phyloP scores from a whole-genome alignment of 495 filamentous ascomycete genomes.

The Penicillium verhagenii region DNA sequence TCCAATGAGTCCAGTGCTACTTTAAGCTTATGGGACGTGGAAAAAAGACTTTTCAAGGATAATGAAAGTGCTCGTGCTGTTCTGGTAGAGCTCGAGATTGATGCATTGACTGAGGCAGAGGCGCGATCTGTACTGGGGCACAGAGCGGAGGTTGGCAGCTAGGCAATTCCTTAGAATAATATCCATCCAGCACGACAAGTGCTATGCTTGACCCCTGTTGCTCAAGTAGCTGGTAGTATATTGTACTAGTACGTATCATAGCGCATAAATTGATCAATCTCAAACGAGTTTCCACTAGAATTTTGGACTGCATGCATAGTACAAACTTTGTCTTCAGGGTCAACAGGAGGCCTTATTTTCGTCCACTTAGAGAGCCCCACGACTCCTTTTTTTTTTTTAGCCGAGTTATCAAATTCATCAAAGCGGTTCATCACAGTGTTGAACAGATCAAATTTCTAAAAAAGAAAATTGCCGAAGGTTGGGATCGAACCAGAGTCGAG shows the following conservation, averaged over 20 bases:
- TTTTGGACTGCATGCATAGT: too few relatives aligned
- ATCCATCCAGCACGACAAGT: background rate
- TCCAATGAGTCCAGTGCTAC: conserved; percentile 13
- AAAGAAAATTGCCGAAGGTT: background rate
- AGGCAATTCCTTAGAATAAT: background rate
- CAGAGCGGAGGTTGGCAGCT: conserved; percentile 61
- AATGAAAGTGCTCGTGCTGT: conserved; percentile 76
- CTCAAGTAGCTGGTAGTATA: too few relatives aligned
- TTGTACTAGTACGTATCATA: too few relatives aligned
- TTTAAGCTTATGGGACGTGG: conserved; percentile 68
- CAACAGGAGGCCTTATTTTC: too few relatives aligned
- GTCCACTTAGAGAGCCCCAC: too few relatives aligned
- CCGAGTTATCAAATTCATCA: too few relatives aligned
- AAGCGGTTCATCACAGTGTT: too few relatives aligned
- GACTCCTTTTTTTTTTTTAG: too few relatives aligned
- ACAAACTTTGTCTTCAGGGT: too few relatives aligned
- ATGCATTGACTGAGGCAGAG: conserved; percentile 63
- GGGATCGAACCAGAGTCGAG: background rate
- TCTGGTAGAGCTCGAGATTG: conserved; percentile 65
- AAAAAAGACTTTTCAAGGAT: conserved; percentile 71
- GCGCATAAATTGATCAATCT: too few relatives aligned
- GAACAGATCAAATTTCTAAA: too few relatives aligned
- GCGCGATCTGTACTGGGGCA: conserved; percentile 75
- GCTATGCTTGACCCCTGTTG: background rate
- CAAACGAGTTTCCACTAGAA: too few relatives aligned